phyloP scores from a whole-genome alignment of 1,139 yeast genomes.

The Yamadazyma conglobata region DNA sequence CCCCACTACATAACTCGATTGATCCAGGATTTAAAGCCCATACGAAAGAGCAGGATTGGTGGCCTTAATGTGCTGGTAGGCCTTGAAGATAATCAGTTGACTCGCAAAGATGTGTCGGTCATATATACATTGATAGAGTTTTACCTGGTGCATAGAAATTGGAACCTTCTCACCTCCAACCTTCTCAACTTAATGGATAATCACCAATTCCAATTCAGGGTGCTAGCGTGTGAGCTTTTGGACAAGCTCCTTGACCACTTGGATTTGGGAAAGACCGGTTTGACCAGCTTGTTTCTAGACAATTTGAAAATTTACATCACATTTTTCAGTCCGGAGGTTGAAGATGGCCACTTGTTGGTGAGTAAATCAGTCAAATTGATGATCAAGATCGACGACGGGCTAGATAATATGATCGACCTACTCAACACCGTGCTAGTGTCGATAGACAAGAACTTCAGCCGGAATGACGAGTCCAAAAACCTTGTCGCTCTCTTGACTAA shows the following conservation, averaged over 20 bases:
- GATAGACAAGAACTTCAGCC: conserved; percentile 14
- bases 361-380: conserved; percentile 13
- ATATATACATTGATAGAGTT: conserved; percentile 22
- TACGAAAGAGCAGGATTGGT: conserved; percentile 7
- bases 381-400: conserved; percentile 3
- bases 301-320: conserved; percentile 37
- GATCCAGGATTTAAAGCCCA: conserved; percentile 8
- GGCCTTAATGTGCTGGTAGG: conserved; percentile 11
- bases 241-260: conserved; percentile 19
- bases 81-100: conserved; percentile 2
- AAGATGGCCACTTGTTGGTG: conserved; percentile 41
- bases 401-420: conserved; percentile 9
- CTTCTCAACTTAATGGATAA: conserved; percentile 50
- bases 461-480: conserved; percentile 9
- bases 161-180: conserved; percentile 50
- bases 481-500: conserved; percentile 8
- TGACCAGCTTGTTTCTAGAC: conserved; percentile 39
- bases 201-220: conserved; percentile 41
- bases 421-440: conserved; percentile 12
- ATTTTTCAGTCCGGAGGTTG: conserved; percentile 22
- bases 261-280: conserved; percentile 36
- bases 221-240: conserved; percentile 39
- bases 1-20: conserved; percentile 5
- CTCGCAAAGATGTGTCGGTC: conserved; percentile 12
- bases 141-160: conserved; percentile 20